Conservation (phyloP, 805 yeast genomes). For the Saturnispora gosingensis region DNA sequence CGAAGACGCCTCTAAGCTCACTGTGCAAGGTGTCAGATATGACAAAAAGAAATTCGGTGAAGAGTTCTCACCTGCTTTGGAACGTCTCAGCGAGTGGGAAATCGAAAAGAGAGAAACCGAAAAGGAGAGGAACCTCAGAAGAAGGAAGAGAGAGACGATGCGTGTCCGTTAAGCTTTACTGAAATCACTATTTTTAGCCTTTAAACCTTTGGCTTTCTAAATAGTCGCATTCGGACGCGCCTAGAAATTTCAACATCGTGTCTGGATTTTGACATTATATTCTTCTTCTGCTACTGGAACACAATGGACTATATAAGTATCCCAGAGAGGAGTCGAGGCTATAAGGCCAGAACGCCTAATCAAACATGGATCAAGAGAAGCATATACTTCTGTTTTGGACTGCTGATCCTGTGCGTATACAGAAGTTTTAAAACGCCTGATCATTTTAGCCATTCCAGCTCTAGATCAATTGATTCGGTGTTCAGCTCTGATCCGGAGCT, state of each 20-base stretch:
- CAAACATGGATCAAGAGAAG: background rate
- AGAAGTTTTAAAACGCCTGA: background rate
- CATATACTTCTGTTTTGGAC: background rate
- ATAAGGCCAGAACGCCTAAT: background rate
- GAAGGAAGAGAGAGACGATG: slow-evolving; percentile 87
- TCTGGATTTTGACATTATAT: background rate
- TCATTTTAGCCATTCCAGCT: background rate
- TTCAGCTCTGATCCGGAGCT: background rate
- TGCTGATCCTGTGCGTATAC: background rate
- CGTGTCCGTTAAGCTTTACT: slow-evolving; percentile 32
- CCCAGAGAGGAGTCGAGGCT: background rate
- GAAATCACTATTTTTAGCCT: background rate
- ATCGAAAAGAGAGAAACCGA: slow-evolving; percentile 93
- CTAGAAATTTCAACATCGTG: background rate
- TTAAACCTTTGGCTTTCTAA: background rate
- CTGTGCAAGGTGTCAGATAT: slow-evolving; percentile 45
- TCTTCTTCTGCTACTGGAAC: background rate
- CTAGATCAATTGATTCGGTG: background rate
- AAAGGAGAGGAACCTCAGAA: slow-evolving; percentile 81
- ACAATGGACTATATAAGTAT: slow-evolving; percentile 5
- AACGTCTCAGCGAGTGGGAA: slow-evolving; percentile 81
- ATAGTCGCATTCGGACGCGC: background rate
- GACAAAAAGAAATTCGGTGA: slow-evolving; percentile 74
- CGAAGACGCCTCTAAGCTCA: slow-evolving; percentile 14
- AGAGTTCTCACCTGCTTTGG: slow-evolving; percentile 82